Percentiles rank a stretch among this genome's conserved stretches.
Evolutionary conservation across 1,139 yeast genomes (phyloP).

Genomic region (Hyphopichia burtonii): DNA sequence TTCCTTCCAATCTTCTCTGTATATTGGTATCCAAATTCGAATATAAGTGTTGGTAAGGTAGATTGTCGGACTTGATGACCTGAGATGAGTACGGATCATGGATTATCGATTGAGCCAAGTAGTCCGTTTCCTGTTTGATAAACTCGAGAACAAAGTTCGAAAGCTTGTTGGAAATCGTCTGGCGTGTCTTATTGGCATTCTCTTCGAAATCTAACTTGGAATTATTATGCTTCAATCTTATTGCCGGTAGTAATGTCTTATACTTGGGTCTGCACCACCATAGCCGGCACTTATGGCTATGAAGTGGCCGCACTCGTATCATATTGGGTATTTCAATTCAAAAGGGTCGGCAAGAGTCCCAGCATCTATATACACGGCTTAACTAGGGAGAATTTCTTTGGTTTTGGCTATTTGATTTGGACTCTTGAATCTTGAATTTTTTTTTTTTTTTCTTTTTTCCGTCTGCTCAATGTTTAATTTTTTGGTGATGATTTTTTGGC

Average conservation of each 20-base stretch:
- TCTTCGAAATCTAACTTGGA: not conserved
- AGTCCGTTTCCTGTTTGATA: constrained; percentile 15
- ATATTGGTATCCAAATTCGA: constrained; percentile 7
- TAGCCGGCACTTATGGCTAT: not conserved
- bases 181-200: not conserved
- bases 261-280: not conserved
- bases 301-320: not conserved
- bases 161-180: not conserved
- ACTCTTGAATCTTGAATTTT: not conserved
- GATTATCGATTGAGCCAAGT: constrained; percentile 8
- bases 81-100: constrained; percentile 4
- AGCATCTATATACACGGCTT: not conserved
- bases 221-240: not conserved
- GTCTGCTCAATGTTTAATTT: not conserved
- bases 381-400: too few species aligned
- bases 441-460: not conserved
- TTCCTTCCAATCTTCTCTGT: not conserved
- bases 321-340: not conserved
- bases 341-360: not conserved
- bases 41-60: constrained; percentile 3
- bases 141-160: constrained; percentile 10
- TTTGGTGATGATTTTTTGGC: not conserved
- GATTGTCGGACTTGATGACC: constrained; percentile 2
- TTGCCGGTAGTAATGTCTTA: not conserved
- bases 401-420: too few species aligned